Evolutionary conservation across 2,329 filamentous ascomycete species (phyloP).

Genomic region (Geosmithia morbida): DNA sequence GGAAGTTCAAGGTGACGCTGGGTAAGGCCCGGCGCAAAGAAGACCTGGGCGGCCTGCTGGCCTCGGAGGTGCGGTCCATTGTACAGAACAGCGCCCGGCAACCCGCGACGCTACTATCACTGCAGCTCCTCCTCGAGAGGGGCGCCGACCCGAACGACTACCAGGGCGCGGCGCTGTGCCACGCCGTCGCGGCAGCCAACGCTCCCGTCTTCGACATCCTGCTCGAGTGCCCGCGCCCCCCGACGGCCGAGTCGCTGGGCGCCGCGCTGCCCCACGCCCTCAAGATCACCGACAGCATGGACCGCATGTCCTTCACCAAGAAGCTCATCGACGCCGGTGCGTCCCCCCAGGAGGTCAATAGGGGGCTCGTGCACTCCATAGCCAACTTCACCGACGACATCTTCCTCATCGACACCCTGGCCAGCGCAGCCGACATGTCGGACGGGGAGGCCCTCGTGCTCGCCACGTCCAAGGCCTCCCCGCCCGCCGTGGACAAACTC

Average conservation of each 20-base stretch:
- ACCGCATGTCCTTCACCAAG: conserved; percentile 34
- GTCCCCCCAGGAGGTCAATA: conserved; percentile 29
- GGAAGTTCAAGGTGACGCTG: conserved; percentile 34
- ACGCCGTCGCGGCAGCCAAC: conserved; percentile 31
- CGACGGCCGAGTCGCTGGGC: conserved; percentile 27
- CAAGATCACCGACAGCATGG: conserved; percentile 33
- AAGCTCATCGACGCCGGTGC: conserved; percentile 34
- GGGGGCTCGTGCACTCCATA: conserved; percentile 36
- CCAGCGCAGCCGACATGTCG: conserved; percentile 29
- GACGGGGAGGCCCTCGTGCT: conserved; percentile 33
- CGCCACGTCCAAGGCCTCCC: conserved; percentile 28
- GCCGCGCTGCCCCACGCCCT: conserved; percentile 36
- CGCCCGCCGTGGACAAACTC: conserved; percentile 30
- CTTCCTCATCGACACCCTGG: conserved; percentile 29
- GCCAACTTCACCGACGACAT: conserved; percentile 30
- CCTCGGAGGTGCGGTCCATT: conserved; percentile 33
- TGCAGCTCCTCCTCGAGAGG: conserved; percentile 30
- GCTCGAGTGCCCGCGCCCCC: conserved; percentile 20
- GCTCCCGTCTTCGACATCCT: conserved; percentile 32
- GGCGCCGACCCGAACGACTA: conserved; percentile 41
- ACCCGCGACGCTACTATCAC: conserved; percentile 24
- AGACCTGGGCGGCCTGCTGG: conserved; percentile 28
- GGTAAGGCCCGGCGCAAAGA: conserved; percentile 25
- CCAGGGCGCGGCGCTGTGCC: conserved; percentile 34
- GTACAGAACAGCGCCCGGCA: conserved; percentile 20